Conservation (phyloP, 2,329 filamentous ascomycete species). For the Malbranchea cinnamomea region DNA sequence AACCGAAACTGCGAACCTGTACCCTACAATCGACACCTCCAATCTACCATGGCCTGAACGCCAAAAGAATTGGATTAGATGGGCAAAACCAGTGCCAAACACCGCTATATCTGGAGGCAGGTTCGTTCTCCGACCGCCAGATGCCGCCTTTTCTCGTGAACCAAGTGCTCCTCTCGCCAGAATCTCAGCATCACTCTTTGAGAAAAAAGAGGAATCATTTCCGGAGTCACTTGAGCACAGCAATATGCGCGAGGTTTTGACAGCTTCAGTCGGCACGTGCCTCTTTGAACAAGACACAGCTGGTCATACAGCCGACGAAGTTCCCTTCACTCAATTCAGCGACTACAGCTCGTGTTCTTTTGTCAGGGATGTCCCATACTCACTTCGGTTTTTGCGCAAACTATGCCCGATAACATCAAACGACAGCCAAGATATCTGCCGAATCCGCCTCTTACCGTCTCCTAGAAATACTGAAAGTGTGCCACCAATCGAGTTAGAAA, state of each 20-base stretch:
- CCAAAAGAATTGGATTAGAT: conserved; percentile 23
- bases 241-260: conserved; percentile 19
- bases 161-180: conserved; percentile 3
- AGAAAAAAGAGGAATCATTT: not conserved
- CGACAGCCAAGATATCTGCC: conserved; percentile 11
- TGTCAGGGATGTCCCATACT: conserved; percentile 19
- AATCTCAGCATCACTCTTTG: conserved; percentile 8
- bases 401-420: too few relatives aligned
- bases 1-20: conserved; percentile 14
- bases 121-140: conserved; percentile 6
- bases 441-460: conserved; percentile 22
- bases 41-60: conserved; percentile 19
- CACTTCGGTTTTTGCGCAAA: too few relatives aligned
- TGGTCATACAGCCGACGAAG: conserved; percentile 13
- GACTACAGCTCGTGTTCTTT: conserved; percentile 20
- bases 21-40: conserved; percentile 13
- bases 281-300: conserved; percentile 18
- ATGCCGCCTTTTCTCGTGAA: conserved; percentile 6
- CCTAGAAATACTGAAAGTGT: conserved; percentile 11
- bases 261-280: conserved; percentile 24
- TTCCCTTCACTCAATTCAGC: conserved; percentile 19
- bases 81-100: conserved; percentile 18
- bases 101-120: conserved; percentile 9
- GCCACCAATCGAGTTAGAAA: conserved; percentile 20
- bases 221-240: conserved; percentile 2